Evolutionary conservation across 257 asterid genomes (phyloP).

Genomic region (Solanum gracilifrons): DNA sequence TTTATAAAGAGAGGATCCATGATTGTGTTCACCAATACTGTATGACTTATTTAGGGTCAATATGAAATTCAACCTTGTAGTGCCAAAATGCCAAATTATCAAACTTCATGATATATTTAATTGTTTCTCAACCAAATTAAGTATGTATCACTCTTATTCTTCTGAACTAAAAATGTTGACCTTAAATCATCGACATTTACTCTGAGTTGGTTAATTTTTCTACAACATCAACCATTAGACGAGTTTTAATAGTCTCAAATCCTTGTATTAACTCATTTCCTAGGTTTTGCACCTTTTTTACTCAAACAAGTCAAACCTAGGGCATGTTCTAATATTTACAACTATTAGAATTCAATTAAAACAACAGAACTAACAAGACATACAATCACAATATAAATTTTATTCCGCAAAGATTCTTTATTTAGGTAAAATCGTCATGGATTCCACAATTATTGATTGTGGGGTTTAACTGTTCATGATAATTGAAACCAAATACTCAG

Average conservation of each 20-base stretch:
- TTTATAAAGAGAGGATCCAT: not conserved
- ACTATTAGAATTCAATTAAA: not conserved
- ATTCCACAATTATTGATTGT: not conserved
- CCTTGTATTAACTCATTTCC: not conserved
- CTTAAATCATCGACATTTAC: not conserved
- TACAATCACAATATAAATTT: not conserved
- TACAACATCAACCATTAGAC: not conserved
- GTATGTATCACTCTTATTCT: not conserved
- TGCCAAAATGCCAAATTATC: not conserved
- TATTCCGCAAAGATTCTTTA: not conserved
- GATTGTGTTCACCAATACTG: not conserved
- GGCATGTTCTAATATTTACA: not conserved
- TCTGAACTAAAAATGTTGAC: not conserved
- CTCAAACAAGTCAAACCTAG: not conserved
- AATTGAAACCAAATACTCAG: not conserved
- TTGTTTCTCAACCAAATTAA: not conserved
- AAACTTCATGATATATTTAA: not conserved
- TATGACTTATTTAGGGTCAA: not conserved
- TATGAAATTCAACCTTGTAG: not conserved
- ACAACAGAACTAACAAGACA: not conserved
- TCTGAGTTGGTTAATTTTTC: not conserved
- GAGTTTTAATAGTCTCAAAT: not conserved
- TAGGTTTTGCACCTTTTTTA: not conserved
- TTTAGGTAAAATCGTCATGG: not conserved
- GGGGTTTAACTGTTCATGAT: not conserved